Evolutionary conservation across 441 rosid genomes (phyloP).

Genomic region (Erodium chrysanthum): DNA sequence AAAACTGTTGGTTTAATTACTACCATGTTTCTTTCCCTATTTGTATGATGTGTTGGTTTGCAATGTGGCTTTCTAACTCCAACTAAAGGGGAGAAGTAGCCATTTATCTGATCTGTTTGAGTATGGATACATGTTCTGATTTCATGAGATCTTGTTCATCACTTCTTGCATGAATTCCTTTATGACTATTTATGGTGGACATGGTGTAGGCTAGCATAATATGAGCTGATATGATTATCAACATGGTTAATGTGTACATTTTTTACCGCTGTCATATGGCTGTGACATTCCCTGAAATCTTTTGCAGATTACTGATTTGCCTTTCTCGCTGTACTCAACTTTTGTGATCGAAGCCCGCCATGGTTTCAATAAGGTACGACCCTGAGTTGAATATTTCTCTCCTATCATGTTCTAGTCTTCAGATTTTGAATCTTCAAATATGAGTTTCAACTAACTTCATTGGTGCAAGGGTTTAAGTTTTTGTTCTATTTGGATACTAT

Average conservation of each 20-base stretch:
- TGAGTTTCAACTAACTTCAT: neutral
- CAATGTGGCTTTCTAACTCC: neutral
- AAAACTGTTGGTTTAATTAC: neutral
- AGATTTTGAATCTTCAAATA: slow-evolving; percentile 7
- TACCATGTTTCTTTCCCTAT: neutral
- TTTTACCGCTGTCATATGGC: neutral
- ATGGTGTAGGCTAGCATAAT: neutral
- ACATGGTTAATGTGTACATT: neutral
- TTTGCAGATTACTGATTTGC: slow-evolving; percentile 87
- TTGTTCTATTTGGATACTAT: neutral
- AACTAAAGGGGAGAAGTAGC: neutral
- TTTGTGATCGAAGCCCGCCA: slow-evolving; percentile 91
- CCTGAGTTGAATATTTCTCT: slow-evolving; percentile 13
- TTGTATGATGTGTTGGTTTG: neutral
- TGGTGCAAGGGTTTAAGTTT: neutral
- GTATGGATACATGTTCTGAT: neutral
- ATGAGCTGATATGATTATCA: neutral
- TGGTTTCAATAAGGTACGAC: slow-evolving; percentile 83
- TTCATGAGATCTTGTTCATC: neutral
- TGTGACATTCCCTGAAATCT: slow-evolving; percentile 16
- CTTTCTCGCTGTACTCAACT: slow-evolving; percentile 88
- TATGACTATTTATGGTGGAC: neutral
- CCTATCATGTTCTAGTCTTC: slow-evolving; percentile 12
- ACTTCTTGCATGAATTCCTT: neutral
- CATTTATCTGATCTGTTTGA: neutral